Conservation (phyloP, 441 rosid species). For the Euphorbia celastroides region DNA sequence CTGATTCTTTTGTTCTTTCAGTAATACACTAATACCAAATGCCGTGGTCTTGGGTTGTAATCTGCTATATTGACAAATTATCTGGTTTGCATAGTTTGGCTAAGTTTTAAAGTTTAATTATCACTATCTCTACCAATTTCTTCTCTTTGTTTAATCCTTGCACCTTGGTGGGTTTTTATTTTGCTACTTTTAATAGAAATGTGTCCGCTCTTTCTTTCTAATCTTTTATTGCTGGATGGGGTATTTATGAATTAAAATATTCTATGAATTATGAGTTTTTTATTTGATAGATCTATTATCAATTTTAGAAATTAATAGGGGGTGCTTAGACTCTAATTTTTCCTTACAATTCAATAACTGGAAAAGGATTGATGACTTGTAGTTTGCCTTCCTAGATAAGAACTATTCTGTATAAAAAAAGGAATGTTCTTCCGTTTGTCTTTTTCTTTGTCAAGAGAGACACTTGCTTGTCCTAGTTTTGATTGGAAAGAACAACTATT, state of each 20-base stretch:
- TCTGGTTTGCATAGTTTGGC: background rate
- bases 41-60: background rate
- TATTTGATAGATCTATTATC: background rate
- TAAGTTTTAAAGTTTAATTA: too few relatives aligned
- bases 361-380: background rate
- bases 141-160: background rate
- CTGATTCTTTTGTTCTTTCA: background rate
- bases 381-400: background rate
- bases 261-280: background rate
- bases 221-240: background rate
- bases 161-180: background rate
- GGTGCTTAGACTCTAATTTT: background rate
- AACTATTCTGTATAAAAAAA: too few relatives aligned
- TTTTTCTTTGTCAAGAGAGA: background rate
- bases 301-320: background rate
- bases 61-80: background rate
- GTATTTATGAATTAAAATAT: background rate
- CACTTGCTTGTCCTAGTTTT: background rate
- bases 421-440: too few relatives aligned
- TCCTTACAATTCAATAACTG: background rate
- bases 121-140: too few relatives aligned
- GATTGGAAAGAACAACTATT: too few relatives aligned
- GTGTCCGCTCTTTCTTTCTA: background rate
- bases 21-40: background rate
- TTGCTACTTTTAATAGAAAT: background rate